Evolutionary conservation across 2,329 filamentous ascomycete genomes (phyloP), one percentile per base, ranked within the genome.

Genomic region (Ophiostoma fasciatum): DNA sequence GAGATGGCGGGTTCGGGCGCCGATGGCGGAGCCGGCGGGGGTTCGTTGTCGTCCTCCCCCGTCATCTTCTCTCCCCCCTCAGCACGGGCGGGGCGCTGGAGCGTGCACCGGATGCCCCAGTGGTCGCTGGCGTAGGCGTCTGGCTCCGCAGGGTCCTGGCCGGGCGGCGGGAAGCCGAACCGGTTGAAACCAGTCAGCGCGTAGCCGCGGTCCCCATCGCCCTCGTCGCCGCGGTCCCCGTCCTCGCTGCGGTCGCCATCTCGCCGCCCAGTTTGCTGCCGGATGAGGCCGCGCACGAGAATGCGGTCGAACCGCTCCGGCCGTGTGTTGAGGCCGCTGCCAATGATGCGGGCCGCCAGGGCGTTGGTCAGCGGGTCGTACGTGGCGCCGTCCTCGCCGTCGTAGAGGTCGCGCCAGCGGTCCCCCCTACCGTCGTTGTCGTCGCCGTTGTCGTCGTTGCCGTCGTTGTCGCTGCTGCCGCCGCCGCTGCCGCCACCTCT

Each of bases 301-400:
- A 81, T 73, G 23, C 75, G 62, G 46, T 80, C 74, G 41, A 79
- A 80, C 32, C 77, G 57, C 47, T 80, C 75, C 2, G 76, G 74
- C 15, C 71, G 60, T 44, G 64, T 64, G 32, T 69, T 62, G 31
- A 59, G 52, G 2, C 62, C 61, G 31, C 49, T 56, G 4, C 59
- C 59, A 2, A 66, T 62, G 4, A 63, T 63, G 10, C 60, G 56
- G 2, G 64, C 61, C 4, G 75, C 74, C 11, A 77, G 57, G 1
- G 52, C 49, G 45, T 81, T 81, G 6, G 54, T 53, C 2, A 54
- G 53, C 1, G 74, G 74, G 46, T 80, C 66, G 48, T 76, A 80
- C 0, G 76, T 81, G 4, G 73, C 71, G 2, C 74, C 75, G 41
- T 72, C 62, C 48, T 79, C 74, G 2, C 74, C 76, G 35, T 71